A percentile compares a stretch with the other conserved stretches of the same genome.
Conservation (phyloP, 2,329 filamentous ascomycete species). For the Nemania diffusa region DNA sequence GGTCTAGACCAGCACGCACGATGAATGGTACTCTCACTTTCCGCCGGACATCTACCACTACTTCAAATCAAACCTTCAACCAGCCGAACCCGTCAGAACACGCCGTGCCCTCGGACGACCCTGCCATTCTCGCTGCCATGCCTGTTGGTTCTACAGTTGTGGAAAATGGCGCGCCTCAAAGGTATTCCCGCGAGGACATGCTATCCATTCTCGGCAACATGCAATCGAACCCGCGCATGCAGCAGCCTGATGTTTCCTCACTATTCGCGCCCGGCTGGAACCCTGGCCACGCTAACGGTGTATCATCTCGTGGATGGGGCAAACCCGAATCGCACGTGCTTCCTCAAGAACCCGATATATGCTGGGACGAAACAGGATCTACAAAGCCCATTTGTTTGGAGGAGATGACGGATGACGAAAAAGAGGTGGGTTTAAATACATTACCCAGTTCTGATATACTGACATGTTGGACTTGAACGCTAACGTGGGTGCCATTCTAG, state of each 20-base stretch:
- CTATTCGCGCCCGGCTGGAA: constrained; percentile 84
- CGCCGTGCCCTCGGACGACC: constrained; percentile 45
- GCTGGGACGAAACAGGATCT: constrained; percentile 82
- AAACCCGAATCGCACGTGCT: constrained; percentile 79
- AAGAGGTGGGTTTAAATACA: constrained; percentile 59
- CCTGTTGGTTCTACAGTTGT: constrained; percentile 61
- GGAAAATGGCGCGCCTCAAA: constrained; percentile 61
- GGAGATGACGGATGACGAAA: constrained; percentile 73
- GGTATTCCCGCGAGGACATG: constrained; percentile 83
- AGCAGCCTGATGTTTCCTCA: constrained; percentile 69
- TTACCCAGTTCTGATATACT: background rate
- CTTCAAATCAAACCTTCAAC: constrained; percentile 55
- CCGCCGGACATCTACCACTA: constrained; percentile 70
- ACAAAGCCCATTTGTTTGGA: constrained; percentile 77
- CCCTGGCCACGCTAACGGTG: constrained; percentile 75
- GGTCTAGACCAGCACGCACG: constrained; percentile 68
- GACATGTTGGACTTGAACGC: constrained; percentile 35
- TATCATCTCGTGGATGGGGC: constrained; percentile 75
- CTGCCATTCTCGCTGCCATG: constrained; percentile 70
- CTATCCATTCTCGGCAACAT: constrained; percentile 72
- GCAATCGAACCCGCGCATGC: constrained; percentile 55
- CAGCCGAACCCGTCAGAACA: constrained; percentile 49
- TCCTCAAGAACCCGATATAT: constrained; percentile 86
- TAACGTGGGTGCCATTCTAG: constrained; percentile 57
- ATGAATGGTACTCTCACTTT: constrained; percentile 73